phyloP scores from a whole-genome alignment of 2,329 filamentous ascomycete genomes.

The Pseudocercospora cruenta region DNA sequence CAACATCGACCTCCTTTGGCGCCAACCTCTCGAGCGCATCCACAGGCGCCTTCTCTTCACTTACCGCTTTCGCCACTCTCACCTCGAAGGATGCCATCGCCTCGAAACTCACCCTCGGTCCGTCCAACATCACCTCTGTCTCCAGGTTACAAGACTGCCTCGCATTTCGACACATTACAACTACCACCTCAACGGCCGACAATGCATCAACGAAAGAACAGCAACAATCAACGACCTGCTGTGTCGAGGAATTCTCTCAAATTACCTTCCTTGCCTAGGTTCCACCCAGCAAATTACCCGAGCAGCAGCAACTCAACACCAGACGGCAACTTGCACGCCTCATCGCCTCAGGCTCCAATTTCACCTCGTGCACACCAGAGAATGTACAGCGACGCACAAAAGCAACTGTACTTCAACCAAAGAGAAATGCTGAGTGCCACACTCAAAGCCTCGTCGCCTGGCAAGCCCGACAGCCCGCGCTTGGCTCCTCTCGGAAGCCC shows the following conservation, averaged over 20 bases:
- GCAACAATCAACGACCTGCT: constrained; percentile 38
- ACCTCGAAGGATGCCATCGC: constrained; percentile 38
- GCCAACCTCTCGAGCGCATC: neutral
- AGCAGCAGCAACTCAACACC: constrained; percentile 43
- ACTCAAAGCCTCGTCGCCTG: constrained; percentile 28
- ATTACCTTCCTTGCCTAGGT: constrained; percentile 55
- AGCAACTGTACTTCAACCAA: constrained; percentile 54
- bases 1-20: neutral
- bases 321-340: constrained; percentile 40
- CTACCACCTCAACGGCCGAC: constrained; percentile 34
- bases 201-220: constrained; percentile 34
- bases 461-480: constrained; percentile 52
- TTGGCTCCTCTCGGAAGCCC: constrained; percentile 55
- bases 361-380: constrained; percentile 49
- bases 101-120: constrained; percentile 38
- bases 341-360: constrained; percentile 47
- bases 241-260: constrained; percentile 43
- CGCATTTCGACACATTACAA: constrained; percentile 38
- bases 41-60: neutral
- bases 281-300: constrained; percentile 58
- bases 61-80: neutral
- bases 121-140: constrained; percentile 40
- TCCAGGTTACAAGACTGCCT: constrained; percentile 33
- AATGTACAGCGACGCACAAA: constrained; percentile 54
- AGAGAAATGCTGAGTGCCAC: constrained; percentile 44